Conservation (phyloP, 2,329 filamentous ascomycete genomes). For the Camillea tinctor region DNA sequence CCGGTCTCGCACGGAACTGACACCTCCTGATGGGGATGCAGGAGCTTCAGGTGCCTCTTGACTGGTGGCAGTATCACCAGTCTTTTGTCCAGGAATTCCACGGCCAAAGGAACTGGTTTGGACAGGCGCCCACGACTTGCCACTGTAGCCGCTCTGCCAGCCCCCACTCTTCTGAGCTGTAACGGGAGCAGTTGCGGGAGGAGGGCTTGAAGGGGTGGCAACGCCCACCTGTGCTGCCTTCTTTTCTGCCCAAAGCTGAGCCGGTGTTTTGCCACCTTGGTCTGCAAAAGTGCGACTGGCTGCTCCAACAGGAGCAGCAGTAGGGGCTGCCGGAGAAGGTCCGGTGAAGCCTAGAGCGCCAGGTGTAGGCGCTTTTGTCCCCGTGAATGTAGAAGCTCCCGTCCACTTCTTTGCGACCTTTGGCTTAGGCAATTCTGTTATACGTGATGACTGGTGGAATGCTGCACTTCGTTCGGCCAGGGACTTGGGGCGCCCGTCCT, state of each 20-base stretch:
- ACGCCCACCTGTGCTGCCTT: slow-evolving; percentile 77
- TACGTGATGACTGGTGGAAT: slow-evolving; percentile 73
- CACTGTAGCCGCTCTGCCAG: slow-evolving; percentile 89
- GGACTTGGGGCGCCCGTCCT: slow-evolving; percentile 52
- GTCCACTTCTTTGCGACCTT: slow-evolving; percentile 92
- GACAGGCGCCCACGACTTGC: slow-evolving; percentile 87
- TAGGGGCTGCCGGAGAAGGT: slow-evolving; percentile 57
- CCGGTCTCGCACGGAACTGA: slow-evolving; percentile 75
- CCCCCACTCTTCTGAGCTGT: slow-evolving; percentile 68
- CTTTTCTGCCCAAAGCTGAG: slow-evolving; percentile 96
- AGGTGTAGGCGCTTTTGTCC: slow-evolving; percentile 86
- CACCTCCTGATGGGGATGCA: slow-evolving; percentile 58
- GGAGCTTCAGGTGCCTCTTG: slow-evolving; percentile 53
- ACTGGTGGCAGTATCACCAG: slow-evolving; percentile 50
- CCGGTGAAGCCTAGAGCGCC: slow-evolving; percentile 63
- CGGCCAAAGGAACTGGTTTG: slow-evolving; percentile 71
- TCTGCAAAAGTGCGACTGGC: slow-evolving; percentile 94
- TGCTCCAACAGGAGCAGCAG: slow-evolving; percentile 64
- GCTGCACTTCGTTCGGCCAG: slow-evolving; percentile 74
- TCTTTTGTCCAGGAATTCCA: slow-evolving; percentile 60
- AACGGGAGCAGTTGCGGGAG: slow-evolving; percentile 52
- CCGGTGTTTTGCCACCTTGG: slow-evolving; percentile 91
- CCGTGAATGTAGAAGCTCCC: slow-evolving; percentile 68
- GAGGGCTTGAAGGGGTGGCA: slow-evolving; percentile 43
- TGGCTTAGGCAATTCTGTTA: slow-evolving; percentile 88